Evolutionary conservation across 257 asterid genomes (phyloP), one percentile per base, ranked within the genome.

Genomic region (Cruciata laevipes): DNA sequence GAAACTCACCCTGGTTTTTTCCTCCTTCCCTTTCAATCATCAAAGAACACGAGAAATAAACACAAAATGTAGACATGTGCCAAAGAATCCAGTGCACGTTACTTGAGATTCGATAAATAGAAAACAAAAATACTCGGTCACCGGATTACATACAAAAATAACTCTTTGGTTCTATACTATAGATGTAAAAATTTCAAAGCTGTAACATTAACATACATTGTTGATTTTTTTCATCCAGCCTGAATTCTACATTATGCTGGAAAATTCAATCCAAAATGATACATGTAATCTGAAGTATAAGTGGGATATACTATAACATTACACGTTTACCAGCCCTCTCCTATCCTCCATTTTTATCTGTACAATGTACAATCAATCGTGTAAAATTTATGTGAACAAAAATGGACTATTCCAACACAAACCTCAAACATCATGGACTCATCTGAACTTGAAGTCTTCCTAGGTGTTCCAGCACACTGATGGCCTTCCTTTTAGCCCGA

Each of bases 401-500:
- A 53, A 53, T 53, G 60, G 27, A 47, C 20, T 21, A 67, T 49
- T 21, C 31, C 24, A 53, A 25, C 52, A 17, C 55, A 47, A 17
- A 47, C n/a, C 55, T 47, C 55, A 30, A 23, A 40, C 47, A 69
- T 85, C 85, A 90, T 51, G 76, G 81, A 71, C 65, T 71, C 70
- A 57, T 78, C 55, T 47, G 20, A 16, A 76, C 85, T n/a, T 83
- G 95, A 3, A 66, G 82, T 63, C 71, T 83, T 70, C 80, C 90
- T 55, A 90, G 83, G 75, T 84, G 90, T 81, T 93, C 96, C 87
- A 94, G 73, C 32, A 94, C 82, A 65, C 87, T 82, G 42, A 76
- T 85, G 0, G 99, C 99, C 73, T 94, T 94, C 58, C 99, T 76
- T 74, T 94, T 94, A 7, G 96, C 99, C 78, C 99, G 85, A 24